A percentile compares a stretch with the other conserved stretches of the same genome.
These are phyloP conservation scores for Corchorus olitorius DNA, from an alignment of 345 rosid genomes.

Conservation along the genomic window DNA sequence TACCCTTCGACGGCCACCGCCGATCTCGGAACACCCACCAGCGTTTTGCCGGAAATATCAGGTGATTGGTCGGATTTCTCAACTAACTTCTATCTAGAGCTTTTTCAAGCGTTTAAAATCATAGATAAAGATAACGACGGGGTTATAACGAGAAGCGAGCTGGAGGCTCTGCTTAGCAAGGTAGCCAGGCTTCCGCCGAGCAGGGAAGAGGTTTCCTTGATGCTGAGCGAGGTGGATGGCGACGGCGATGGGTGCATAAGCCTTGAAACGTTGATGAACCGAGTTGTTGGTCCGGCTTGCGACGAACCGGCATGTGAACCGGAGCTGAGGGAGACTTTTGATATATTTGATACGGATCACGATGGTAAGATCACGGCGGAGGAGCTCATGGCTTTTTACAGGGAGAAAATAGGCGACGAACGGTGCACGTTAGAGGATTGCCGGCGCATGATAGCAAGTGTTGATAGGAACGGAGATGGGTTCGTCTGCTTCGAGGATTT, in stretches of 20 bases:
- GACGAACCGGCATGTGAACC: slow-evolving; percentile 51
- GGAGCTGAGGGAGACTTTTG: slow-evolving; percentile 78
- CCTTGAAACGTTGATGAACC: slow-evolving; percentile 54
- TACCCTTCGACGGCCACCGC: slow-evolving; percentile 3
- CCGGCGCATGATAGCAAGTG: slow-evolving; percentile 79
- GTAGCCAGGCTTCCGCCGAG: slow-evolving; percentile 59
- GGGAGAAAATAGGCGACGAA: slow-evolving; percentile 60
- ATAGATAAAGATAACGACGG: slow-evolving; percentile 65
- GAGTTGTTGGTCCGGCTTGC: slow-evolving; percentile 45
- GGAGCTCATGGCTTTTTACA: slow-evolving; percentile 57
- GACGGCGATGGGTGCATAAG: slow-evolving; percentile 51
- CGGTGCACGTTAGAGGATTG: slow-evolving; percentile 89
- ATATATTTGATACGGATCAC: slow-evolving; percentile 73
- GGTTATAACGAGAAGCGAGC: slow-evolving; percentile 50
- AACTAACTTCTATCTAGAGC: slow-evolving; percentile 35
- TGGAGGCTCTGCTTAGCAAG: slow-evolving; percentile 58
- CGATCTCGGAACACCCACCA: slow-evolving; percentile 60
- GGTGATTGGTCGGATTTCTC: slow-evolving; percentile 48
- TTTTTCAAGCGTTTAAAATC: slow-evolving; percentile 50
- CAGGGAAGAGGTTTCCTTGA: slow-evolving; percentile 56
- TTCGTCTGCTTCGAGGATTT: slow-evolving; percentile 94
- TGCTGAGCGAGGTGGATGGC: slow-evolving; percentile 62
- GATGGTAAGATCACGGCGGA: slow-evolving; percentile 92
- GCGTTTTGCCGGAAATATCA: slow-evolving; percentile 56
- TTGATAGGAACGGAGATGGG: slow-evolving; percentile 75